A percentile compares a stretch with the other conserved stretches of the same genome.
phyloP scores from a whole-genome alignment of 1,284 basidiomycete genomes.

The Coniophora puteana region DNA sequence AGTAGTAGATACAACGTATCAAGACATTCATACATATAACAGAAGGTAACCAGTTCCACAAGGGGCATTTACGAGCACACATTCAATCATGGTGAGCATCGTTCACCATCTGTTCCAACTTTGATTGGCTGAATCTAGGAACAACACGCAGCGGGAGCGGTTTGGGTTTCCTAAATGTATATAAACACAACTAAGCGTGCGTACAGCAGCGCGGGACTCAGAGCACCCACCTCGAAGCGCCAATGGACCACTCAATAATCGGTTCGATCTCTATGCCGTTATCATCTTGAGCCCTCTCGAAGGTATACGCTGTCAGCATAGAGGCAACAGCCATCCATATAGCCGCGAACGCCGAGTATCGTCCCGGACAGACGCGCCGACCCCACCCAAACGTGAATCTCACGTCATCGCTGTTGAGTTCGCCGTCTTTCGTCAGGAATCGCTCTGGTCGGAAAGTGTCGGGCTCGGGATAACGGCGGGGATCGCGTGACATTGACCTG shows the following conservation, averaged over 20 bases:
- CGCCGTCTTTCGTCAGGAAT: neutral
- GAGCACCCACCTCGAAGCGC: no score
- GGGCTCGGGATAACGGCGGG: neutral
- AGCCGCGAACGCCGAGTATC: constrained; percentile 41
- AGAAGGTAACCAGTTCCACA: no score
- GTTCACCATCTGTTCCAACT: no score
- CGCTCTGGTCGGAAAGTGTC: neutral
- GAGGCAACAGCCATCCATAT: constrained; percentile 46
- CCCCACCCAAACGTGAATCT: neutral
- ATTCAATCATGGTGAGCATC: no score
- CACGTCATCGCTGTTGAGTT: neutral
- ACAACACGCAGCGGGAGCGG: no score
- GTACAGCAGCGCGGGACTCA: no score
- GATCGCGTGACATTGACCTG: neutral
- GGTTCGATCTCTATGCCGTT: constrained; percentile 38
- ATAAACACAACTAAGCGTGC: no score
- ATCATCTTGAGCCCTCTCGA: constrained; percentile 36
- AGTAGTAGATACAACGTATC: no score
- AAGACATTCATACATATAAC: no score
- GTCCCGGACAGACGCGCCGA: constrained; percentile 29
- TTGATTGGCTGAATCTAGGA: no score
- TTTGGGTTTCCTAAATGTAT: no score
- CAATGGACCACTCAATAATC: constrained; percentile 32
- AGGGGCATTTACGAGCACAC: no score
- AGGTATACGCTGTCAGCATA: constrained; percentile 38